These are phyloP conservation scores for Erysimum cheiri DNA, from an alignment of 441 rosid species.

Conservation along the genomic window DNA sequence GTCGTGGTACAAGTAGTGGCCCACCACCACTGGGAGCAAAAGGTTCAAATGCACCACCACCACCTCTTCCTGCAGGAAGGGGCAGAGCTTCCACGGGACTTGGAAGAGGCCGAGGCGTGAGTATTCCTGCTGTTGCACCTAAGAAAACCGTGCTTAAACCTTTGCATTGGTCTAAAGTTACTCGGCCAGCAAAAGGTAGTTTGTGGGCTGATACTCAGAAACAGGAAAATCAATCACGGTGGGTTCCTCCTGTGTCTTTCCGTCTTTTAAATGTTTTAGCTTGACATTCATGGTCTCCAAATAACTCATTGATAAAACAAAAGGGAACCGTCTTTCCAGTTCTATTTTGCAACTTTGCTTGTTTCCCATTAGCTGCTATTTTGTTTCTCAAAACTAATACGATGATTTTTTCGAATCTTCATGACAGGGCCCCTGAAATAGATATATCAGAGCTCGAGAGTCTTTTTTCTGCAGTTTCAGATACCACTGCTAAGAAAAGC, in stretches of 20 bases:
- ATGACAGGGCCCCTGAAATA: conserved; percentile 94
- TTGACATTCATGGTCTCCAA: conserved; percentile 15
- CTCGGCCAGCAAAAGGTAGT: conserved; percentile 93
- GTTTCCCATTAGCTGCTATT: conserved; percentile 22
- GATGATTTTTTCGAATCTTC: conserved; percentile 40
- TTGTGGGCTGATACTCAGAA: conserved; percentile 94
- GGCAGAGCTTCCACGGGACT: conserved; percentile 60
- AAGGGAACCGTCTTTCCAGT: not conserved
- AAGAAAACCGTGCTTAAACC: conserved; percentile 85
- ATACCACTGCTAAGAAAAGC: conserved; percentile 61
- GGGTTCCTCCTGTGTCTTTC: conserved; percentile 36
- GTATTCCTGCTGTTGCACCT: conserved; percentile 56
- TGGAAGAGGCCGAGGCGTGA: conserved; percentile 66
- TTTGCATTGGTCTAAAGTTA: conserved; percentile 96
- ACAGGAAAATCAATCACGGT: conserved; percentile 85
- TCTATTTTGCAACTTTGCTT: conserved; percentile 22
- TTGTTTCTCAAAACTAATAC: too few species aligned
- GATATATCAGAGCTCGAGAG: conserved; percentile 97
- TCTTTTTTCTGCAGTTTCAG: conserved; percentile 90
- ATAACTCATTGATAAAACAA: not conserved
- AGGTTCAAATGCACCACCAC: conserved; percentile 65
- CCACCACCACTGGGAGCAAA: conserved; percentile 62
- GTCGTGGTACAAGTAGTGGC: conserved; percentile 46
- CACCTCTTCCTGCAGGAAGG: conserved; percentile 71
- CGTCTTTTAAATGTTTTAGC: conserved; percentile 24